Conservation (phyloP, 2,329 filamentous ascomycete genomes). For the Torrubiella hemipterigena region DNA sequence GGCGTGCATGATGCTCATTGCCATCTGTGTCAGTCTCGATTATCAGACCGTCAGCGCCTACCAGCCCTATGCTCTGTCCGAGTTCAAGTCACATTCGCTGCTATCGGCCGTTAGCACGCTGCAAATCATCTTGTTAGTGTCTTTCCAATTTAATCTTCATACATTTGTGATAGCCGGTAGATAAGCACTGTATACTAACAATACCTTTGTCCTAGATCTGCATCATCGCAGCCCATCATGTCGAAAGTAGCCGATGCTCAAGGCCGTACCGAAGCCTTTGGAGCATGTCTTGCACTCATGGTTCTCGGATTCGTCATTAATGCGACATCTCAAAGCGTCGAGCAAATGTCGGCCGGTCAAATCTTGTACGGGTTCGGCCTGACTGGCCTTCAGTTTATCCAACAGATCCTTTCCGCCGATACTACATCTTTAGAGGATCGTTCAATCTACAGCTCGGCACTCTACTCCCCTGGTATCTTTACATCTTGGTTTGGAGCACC, state of each 20-base stretch:
- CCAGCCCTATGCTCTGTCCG: slow-evolving; percentile 5
- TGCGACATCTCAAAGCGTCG: slow-evolving; percentile 40
- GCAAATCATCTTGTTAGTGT: slow-evolving; percentile 2
- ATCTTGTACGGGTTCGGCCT: slow-evolving; percentile 50
- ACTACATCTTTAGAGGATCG: slow-evolving; percentile 47
- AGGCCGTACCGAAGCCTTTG: slow-evolving; percentile 47
- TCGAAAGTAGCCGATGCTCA: slow-evolving; percentile 51
- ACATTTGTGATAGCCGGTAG: too few species aligned
- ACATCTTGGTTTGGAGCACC: slow-evolving; percentile 46
- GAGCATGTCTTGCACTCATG: slow-evolving; percentile 39
- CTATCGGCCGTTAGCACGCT: slow-evolving; percentile 2
- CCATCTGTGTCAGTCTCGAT: slow-evolving; percentile 2
- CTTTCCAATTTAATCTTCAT: neutral
- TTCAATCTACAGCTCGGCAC: slow-evolving; percentile 45
- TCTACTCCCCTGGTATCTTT: slow-evolving; percentile 46
- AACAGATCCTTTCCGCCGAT: slow-evolving; percentile 55
- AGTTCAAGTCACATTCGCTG: slow-evolving; percentile 3
- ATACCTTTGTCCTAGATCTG: slow-evolving; percentile 1
- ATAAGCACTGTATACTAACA: too few species aligned
- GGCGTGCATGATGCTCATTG: slow-evolving; percentile 4
- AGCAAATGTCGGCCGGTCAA: slow-evolving; percentile 40
- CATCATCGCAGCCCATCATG: slow-evolving; percentile 20
- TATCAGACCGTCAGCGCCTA: slow-evolving; percentile 1
- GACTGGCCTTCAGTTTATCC: slow-evolving; percentile 46
- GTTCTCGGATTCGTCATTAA: slow-evolving; percentile 45